phyloP scores from a whole-genome alignment of 768 basidiomycete genomes.

The Auricularia auricula-judae region DNA sequence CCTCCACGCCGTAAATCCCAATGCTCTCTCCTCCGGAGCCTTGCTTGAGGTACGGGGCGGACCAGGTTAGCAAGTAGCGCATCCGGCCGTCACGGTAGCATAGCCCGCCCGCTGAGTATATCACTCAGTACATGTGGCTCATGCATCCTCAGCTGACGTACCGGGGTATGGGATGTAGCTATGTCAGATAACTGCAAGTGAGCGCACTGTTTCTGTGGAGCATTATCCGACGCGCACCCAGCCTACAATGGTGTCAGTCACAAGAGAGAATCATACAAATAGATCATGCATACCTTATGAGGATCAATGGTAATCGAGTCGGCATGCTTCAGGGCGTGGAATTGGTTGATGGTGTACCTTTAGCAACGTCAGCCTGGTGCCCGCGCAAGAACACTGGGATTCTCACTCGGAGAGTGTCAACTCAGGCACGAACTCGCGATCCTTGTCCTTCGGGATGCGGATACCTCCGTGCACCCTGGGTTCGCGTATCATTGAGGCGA shows the following conservation, averaged over 20 bases:
- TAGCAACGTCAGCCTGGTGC: no score
- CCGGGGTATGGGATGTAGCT: no score
- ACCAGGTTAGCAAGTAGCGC: constrained; percentile 28
- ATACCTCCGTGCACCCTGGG: not conserved
- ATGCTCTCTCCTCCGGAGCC: constrained; percentile 23
- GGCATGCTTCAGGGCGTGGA: constrained; percentile 16
- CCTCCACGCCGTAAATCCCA: constrained; percentile 37
- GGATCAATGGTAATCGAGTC: constrained; percentile 33
- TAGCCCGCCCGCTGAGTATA: constrained; percentile 31
- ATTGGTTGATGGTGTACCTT: constrained; percentile 7
- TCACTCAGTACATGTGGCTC: no score
- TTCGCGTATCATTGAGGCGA: not conserved
- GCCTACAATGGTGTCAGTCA: no score
- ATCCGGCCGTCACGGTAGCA: constrained; percentile 29
- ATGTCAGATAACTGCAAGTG: no score
- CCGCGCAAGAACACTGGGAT: constrained; percentile 10
- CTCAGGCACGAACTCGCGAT: constrained; percentile 16
- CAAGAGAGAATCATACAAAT: no score
- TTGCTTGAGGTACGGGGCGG: constrained; percentile 21
- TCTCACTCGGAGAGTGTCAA: constrained; percentile 17
- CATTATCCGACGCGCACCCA: no score
- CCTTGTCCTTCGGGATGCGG: not conserved
- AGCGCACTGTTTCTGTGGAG: no score
- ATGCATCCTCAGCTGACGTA: no score
- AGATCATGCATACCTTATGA: constrained; percentile 20